phyloP scores from a whole-genome alignment of 345 rosid genomes.

The Linum tenue region DNA sequence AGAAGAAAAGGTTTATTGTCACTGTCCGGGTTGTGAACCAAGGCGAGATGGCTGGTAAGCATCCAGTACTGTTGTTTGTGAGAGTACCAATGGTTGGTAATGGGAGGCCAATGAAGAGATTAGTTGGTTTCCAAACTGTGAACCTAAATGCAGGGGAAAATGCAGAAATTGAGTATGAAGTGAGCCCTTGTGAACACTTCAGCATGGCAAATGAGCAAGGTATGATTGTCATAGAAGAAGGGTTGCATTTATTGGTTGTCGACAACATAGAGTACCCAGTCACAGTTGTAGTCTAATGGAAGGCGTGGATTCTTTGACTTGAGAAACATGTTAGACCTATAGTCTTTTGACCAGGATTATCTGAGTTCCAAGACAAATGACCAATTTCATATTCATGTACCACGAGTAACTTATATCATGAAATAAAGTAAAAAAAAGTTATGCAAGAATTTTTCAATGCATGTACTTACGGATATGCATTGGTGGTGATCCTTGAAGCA shows the following conservation, averaged over 20 bases:
- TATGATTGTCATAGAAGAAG: neutral
- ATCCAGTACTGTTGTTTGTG: conserved; percentile 2
- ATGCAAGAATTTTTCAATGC: too few relatives aligned
- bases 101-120: neutral
- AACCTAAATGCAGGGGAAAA: neutral
- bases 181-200: neutral
- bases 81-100: neutral
- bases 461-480: too few relatives aligned
- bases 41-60: conserved; percentile 3
- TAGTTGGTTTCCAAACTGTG: neutral
- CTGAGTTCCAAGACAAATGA: too few relatives aligned
- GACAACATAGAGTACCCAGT: neutral
- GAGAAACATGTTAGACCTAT: too few relatives aligned
- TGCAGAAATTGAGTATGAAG: neutral
- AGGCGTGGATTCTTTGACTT: neutral
- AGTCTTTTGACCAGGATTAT: too few relatives aligned
- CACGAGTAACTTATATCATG: too few relatives aligned
- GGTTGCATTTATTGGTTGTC: neutral
- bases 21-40: neutral
- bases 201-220: neutral
- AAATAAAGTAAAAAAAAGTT: too few relatives aligned
- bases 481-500: too few relatives aligned
- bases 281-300: neutral
- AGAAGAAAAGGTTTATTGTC: neutral
- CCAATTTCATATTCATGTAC: too few relatives aligned